Percentiles rank a stretch among this genome's conserved stretches.
Evolutionary conservation across 768 basidiomycete species (phyloP).

Genomic region (Gyrodon lividus): DNA sequence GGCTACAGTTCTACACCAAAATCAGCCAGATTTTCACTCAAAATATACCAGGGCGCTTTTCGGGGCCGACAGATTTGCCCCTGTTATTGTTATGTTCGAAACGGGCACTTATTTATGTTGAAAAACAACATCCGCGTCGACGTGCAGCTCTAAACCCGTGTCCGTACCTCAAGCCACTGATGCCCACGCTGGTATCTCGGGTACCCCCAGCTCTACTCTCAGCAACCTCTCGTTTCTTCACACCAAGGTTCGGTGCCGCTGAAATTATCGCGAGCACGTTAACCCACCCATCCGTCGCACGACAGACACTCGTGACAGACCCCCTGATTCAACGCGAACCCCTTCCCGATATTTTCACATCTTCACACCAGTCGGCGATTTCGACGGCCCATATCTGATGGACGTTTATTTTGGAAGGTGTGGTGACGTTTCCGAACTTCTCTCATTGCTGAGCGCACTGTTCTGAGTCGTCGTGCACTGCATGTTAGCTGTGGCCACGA

Average conservation of each 20-base stretch:
- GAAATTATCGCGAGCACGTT: not conserved
- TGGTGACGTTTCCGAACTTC: not conserved
- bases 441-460: not conserved
- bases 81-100: not conserved
- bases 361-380: not conserved
- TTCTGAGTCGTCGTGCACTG: constrained; percentile 5
- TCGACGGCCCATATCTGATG: not conserved
- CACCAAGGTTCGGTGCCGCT: constrained; percentile 2
- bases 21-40: not conserved
- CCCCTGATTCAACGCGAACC: not conserved
- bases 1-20: not conserved
- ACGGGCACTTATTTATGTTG: not conserved
- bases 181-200: not conserved
- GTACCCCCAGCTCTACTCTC: not conserved
- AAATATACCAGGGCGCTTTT: not conserved
- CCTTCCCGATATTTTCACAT: not conserved
- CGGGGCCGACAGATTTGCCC: not conserved
- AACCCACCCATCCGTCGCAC: not conserved
- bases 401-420: constrained; percentile 1
- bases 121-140: too few relatives aligned
- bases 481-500: not conserved
- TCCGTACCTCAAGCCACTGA: not conserved
- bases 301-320: not conserved
- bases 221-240: not conserved
- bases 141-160: not conserved